Evolutionary conservation across 2,329 filamentous ascomycete genomes (phyloP).

Genomic region (Fusarium verticillioides): DNA sequence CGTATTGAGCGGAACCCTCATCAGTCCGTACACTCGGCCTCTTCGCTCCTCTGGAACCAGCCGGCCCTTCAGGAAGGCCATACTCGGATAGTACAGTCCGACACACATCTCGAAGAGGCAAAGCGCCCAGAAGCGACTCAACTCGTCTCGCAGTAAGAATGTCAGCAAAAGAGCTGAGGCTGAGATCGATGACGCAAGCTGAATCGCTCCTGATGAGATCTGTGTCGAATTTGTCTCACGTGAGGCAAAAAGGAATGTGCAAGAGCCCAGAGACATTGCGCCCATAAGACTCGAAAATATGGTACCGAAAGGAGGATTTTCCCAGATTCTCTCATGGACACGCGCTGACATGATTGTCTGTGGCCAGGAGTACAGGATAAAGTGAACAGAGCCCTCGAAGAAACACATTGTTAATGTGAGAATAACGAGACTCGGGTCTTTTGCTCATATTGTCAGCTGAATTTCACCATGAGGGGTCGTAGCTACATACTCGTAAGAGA

Average conservation of each 20-base stretch:
- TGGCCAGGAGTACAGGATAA: neutral
- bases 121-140: neutral
- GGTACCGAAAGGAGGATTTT: neutral
- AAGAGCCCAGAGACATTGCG: neutral
- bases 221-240: neutral
- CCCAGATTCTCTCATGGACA: neutral
- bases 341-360: neutral
- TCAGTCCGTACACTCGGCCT: neutral
- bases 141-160: neutral
- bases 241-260: neutral
- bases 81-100: neutral
- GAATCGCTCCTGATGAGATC: neutral
- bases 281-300: neutral
- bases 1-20: neutral
- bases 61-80: neutral
- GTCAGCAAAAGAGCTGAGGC: neutral
- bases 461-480: fast-evolving
- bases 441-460: neutral
- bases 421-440: neutral
- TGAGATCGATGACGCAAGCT: neutral
- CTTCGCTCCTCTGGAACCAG: neutral
- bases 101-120: neutral
- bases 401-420: neutral
- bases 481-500: neutral
- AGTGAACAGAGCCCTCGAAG: neutral